Evolutionary conservation across 108 stramenopile species (phyloP).

Genomic region (Nitzschia sp.): DNA sequence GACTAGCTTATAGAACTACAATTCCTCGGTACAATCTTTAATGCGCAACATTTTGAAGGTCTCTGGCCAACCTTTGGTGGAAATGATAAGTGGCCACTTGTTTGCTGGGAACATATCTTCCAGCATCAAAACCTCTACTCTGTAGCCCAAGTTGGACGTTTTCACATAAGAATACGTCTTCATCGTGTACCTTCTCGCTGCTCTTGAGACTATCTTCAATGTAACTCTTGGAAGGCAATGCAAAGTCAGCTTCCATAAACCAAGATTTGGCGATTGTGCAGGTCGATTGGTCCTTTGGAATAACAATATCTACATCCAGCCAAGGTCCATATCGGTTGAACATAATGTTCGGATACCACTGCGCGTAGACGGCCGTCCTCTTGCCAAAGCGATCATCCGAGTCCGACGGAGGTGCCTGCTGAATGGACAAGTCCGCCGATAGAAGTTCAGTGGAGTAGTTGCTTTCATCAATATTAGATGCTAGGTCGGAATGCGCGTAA

Average conservation of each 20-base stretch:
- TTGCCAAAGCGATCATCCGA: slow-evolving; percentile 18
- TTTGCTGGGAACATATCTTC: slow-evolving; percentile 26
- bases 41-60: background rate
- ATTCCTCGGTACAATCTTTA: background rate
- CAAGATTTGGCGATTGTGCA: slow-evolving; percentile 16
- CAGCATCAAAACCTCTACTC: slow-evolving; percentile 26
- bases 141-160: slow-evolving; percentile 35
- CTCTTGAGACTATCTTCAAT: slow-evolving; percentile 14
- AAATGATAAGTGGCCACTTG: slow-evolving; percentile 26
- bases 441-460: slow-evolving; percentile 26
- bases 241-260: slow-evolving; percentile 22
- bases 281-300: slow-evolving; percentile 17
- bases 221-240: slow-evolving; percentile 4
- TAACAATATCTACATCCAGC: slow-evolving; percentile 39
- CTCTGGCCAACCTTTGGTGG: slow-evolving; percentile 9
- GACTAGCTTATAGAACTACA: background rate
- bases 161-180: slow-evolving; percentile 41
- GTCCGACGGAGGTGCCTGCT: slow-evolving; percentile 21
- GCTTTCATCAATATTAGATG: slow-evolving; percentile 26
- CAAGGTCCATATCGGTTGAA: slow-evolving; percentile 46
- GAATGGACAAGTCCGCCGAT: slow-evolving; percentile 20
- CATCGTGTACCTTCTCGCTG: slow-evolving; percentile 38
- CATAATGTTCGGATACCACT: slow-evolving; percentile 37
- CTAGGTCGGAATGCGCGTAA: slow-evolving; percentile 37
- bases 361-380: slow-evolving; percentile 24